Evolutionary conservation across 306 rosid genomes (phyloP), one percentile per base, ranked within the genome.

Genomic region (Ormosia emarginata): DNA sequence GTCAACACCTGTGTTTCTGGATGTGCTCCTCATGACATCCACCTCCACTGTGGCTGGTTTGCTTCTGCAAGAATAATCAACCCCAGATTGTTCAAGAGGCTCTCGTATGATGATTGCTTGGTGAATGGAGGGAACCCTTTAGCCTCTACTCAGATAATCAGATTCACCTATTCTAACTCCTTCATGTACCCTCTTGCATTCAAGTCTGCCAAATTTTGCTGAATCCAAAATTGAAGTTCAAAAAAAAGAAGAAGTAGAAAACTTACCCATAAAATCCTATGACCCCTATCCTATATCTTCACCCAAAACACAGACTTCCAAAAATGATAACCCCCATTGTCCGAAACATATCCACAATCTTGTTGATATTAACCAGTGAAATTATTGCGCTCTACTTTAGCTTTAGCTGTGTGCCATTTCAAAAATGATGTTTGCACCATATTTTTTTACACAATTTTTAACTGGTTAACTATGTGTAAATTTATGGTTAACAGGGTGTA

Each of bases 21-120:
- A 8, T 90, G 97, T 82, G 87, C 90, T 72, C 88, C 91, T 29
- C 79, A 79, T 70, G 81, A 89, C 5, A 88, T 90, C 4, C 93
- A 82, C 83, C 87, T 91, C 39, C 91, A 87, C 32, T 89, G 97
- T 87, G 97, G 95, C 40, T 88, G 91, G 97, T 92, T 92, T 82
- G 93, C 95, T 32, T 91, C 97, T 8, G 89, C 89, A 73, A 89
- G 87, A 84, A 34, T 86, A 14, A 74, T 92, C 34, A 87, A 86
- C 46, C 90, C 92, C 3, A 85, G 49, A 84, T 72, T 82, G 52
- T 92, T 92, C 88, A 90, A 88, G 81, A 89, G 95, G 83, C 68
- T 92, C 18, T 79, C 86, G 15, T 88, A 41, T 77, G 93, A 92
- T 67, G 92, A 91, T 44, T 92, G 97, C 70, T 84, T 91, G 88